Evolutionary conservation across 768 basidiomycete genomes (phyloP), one percentile per base, ranked within the genome.

Genomic region (Paxillus involutus): DNA sequence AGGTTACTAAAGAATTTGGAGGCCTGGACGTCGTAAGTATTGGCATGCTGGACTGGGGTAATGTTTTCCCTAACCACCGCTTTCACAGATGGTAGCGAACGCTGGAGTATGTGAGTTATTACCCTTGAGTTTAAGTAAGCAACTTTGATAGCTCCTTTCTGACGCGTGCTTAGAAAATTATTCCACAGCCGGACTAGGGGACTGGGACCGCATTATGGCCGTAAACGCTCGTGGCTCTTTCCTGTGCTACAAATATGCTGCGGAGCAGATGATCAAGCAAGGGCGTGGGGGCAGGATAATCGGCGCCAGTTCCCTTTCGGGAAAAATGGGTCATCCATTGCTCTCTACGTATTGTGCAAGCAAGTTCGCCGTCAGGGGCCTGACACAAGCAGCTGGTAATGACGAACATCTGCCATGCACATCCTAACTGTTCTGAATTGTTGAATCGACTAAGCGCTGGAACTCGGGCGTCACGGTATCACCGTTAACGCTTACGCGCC

Each of bases 201-300:
- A 73, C 0, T 78, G 71, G 73, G 74, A 84, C 60, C 67, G 61
- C 61, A 39, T 70, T 6, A 69, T 79, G 55, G 70, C 74, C 6
- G 70, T 85, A 59, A 87, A 88, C 59, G 72, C 77, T 55, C 77
- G 80, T 49, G 84, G 84, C 35, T 69, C 76, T 2, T 85, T 81
- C 70, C 74, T 82, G 55, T 86, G 82, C 63, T 86, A 86, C 43
- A 82, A 85, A 49, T 75, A 85, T 54, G 86, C 84, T 1, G 84
- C 81, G 14, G 71, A 70, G 48, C 79, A 81, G 59, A 88, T 88
- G 86, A 74, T 84, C 9, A 52, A 61, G 9, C 80, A 81, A 68
- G 75, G 78, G 0, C 69, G 67, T 6, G 78, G 82, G 14, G 82
- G 85, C 1, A 73, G 79, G 13, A 81, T 88, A 53, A 76, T 86